A percentile compares a stretch with the other conserved stretches of the same genome.
phyloP scores from a whole-genome alignment of 768 basidiomycete species.

The Kondoa malvinella region DNA sequence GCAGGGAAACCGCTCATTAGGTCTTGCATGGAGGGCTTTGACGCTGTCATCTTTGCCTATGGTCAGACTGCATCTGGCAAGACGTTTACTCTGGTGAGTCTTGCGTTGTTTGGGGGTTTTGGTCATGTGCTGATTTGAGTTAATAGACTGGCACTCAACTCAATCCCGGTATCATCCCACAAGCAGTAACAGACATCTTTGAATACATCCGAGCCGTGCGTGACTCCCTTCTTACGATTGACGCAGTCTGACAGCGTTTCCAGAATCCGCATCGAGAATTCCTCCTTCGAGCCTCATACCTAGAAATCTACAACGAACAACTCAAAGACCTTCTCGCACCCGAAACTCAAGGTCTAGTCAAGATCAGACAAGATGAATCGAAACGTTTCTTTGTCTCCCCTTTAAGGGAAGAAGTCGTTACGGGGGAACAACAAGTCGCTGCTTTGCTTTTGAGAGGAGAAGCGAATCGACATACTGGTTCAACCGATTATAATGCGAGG shows the following conservation, averaged over 20 bases:
- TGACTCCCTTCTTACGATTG: background rate
- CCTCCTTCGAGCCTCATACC: constrained; percentile 84
- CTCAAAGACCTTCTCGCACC: constrained; percentile 61
- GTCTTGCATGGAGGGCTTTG: constrained; percentile 85
- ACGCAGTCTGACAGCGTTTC: background rate
- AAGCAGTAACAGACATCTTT: constrained; percentile 83
- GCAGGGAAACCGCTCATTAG: constrained; percentile 24
- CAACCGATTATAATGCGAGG: constrained; percentile 93
- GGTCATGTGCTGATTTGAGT: background rate
- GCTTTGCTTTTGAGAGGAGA: constrained; percentile 75
- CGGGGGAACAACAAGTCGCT: constrained; percentile 66
- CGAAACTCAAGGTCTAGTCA: constrained; percentile 21
- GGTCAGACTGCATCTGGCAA: constrained; percentile 69
- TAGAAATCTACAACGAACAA: constrained; percentile 41
- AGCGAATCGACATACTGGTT: constrained; percentile 71
- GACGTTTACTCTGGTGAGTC: constrained; percentile 41
- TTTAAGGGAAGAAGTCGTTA: constrained; percentile 83
- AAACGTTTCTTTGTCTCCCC: constrained; percentile 43
- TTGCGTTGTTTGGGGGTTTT: background rate
- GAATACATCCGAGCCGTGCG: constrained; percentile 48
- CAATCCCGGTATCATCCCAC: constrained; percentile 88
- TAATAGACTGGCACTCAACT: constrained; percentile 37
- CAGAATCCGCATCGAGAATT: constrained; percentile 66
- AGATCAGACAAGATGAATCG: constrained; percentile 25
- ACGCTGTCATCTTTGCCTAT: constrained; percentile 79